phyloP scores from a whole-genome alignment of 805 yeast species.

The Lipomyces sp. region DNA sequence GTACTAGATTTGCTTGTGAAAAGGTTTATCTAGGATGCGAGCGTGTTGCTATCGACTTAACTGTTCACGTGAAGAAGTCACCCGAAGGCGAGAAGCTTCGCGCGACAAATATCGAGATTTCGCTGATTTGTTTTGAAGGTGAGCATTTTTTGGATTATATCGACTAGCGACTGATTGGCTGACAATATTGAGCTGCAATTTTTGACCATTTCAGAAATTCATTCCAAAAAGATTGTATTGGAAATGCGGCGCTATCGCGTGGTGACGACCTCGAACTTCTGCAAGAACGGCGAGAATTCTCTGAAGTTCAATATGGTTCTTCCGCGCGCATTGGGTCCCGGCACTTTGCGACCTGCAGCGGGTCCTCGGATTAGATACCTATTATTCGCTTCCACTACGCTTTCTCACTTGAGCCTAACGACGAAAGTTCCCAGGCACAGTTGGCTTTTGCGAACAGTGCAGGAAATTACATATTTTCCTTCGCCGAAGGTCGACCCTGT shows the following conservation, averaged over 20 bases:
- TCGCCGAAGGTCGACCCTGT: too few species aligned
- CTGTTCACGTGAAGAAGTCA: slow-evolving; percentile 1
- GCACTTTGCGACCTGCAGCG: too few species aligned
- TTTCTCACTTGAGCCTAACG: too few species aligned
- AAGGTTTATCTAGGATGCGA: slow-evolving; percentile 7
- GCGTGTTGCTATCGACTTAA: neutral
- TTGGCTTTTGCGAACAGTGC: too few species aligned
- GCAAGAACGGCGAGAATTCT: neutral
- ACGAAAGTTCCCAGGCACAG: too few species aligned
- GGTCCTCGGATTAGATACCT: slow-evolving; percentile 1
- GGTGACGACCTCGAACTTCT: neutral
- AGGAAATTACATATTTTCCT: too few species aligned
- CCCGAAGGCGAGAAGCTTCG: neutral
- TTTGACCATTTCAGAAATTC: too few species aligned
- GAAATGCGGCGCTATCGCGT: neutral
- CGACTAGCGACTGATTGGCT: too few species aligned
- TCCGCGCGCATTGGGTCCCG: slow-evolving; percentile 7
- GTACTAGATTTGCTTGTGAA: too few species aligned
- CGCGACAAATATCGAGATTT: neutral
- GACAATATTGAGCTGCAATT: too few species aligned
- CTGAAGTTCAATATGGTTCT: neutral
- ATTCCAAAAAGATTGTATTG: slow-evolving; percentile 1
- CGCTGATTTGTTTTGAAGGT: slow-evolving; percentile 1
- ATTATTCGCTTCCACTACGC: neutral
- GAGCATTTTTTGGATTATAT: neutral